A percentile compares a stretch with the other conserved stretches of the same genome.
Conservation (phyloP, 805 yeast genomes). For the Kuraishia cidri region DNA sequence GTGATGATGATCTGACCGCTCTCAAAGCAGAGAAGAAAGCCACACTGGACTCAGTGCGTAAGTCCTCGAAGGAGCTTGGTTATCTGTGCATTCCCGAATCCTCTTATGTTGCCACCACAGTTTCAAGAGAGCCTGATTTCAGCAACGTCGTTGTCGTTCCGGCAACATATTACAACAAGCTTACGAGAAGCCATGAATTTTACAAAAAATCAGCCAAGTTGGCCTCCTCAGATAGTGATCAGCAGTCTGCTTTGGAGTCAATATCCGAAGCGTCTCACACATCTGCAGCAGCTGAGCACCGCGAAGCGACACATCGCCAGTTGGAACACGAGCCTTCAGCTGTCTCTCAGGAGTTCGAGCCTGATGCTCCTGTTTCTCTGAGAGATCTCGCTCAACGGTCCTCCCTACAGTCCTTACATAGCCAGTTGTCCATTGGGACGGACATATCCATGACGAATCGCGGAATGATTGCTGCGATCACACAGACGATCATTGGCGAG, state of each 20-base stretch:
- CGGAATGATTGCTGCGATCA: conserved; percentile 74
- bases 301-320: not conserved
- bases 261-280: not conserved
- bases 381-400: not conserved
- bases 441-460: conserved; percentile 58
- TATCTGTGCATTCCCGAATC: conserved; percentile 46
- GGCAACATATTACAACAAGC: conserved; percentile 49
- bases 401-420: not conserved
- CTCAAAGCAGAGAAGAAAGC: conserved; percentile 2
- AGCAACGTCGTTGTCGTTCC: conserved; percentile 57
- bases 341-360: not conserved
- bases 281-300: conserved; percentile 1
- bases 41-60: conserved; percentile 12
- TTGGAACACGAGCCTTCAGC: not conserved
- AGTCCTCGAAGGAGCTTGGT: conserved; percentile 35
- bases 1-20: conserved; percentile 13
- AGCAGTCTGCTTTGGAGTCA: not conserved
- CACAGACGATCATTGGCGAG: conserved; percentile 93
- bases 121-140: conserved; percentile 43
- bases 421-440: conserved; percentile 36
- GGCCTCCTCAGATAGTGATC: not conserved
- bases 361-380: not conserved
- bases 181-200: conserved; percentile 33
- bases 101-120: conserved; percentile 57
- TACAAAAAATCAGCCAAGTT: conserved; percentile 10